phyloP scores from a whole-genome alignment of 352 stramenopile species.

The Globisporangium mamillatum region DNA sequence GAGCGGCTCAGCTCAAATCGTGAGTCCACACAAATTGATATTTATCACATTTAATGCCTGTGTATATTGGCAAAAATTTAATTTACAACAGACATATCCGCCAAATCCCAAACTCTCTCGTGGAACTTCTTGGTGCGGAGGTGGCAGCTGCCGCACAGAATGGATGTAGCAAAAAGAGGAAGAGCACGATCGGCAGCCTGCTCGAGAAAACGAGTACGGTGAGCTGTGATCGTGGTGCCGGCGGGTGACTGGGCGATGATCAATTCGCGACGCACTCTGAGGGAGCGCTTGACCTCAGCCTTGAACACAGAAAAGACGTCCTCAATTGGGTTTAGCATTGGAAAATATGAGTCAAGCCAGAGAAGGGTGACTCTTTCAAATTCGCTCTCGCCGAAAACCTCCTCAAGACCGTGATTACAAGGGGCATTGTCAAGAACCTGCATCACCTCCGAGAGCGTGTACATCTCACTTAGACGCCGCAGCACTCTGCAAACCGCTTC shows the following conservation, averaged over 20 bases:
- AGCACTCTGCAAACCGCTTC: not conserved
- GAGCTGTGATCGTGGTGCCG: not conserved
- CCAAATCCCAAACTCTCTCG: no score
- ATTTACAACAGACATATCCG: no score
- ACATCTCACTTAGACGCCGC: not conserved
- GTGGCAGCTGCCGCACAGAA: not conserved
- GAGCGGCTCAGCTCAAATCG: not conserved
- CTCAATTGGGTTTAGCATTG: not conserved
- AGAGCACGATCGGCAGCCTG: not conserved
- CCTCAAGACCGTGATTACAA: not conserved
- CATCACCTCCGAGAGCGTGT: not conserved
- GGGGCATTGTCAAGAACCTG: not conserved
- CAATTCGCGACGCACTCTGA: not conserved
- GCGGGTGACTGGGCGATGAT: not conserved
- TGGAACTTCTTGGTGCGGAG: no score
- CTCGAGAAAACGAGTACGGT: not conserved
- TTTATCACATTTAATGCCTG: not conserved
- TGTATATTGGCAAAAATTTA: not conserved
- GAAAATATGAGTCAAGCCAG: not conserved
- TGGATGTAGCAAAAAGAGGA: no score
- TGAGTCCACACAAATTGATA: not conserved
- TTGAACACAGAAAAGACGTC: not conserved
- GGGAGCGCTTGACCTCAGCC: not conserved
- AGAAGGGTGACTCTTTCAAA: not conserved
- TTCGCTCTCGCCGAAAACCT: not conserved